Evolutionary conservation across 208 protist species (phyloP).

Genomic region (Wallacemonas sp.): DNA sequence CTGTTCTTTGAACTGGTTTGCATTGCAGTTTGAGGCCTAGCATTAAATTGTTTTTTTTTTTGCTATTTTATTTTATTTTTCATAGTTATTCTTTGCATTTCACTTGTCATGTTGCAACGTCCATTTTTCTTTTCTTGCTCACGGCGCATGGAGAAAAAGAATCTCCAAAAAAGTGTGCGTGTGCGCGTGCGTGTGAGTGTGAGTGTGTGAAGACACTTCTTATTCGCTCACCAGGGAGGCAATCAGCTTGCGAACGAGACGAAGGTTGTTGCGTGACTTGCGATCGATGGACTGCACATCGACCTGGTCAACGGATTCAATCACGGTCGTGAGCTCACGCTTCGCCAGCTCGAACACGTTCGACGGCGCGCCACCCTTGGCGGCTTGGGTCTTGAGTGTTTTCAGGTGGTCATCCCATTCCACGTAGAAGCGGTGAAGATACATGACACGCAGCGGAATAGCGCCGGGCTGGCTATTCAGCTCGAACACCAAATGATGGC

Average conservation of each 20-base stretch:
- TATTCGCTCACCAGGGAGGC: conserved; percentile 39
- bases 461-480: conserved; percentile 43
- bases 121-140: too few relatives aligned
- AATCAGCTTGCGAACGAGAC: conserved; percentile 71
- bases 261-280: conserved; percentile 69
- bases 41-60: conserved; percentile 4
- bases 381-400: conserved; percentile 53
- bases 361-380: conserved; percentile 34
- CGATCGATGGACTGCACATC: conserved; percentile 62
- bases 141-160: too few relatives aligned
- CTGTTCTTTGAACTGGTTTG: too few relatives aligned
- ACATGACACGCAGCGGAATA: conserved; percentile 70
- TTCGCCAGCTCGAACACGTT: conserved; percentile 55
- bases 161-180: too few relatives aligned
- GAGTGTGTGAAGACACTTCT: neutral
- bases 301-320: conserved; percentile 43
- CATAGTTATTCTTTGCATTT: conserved; percentile 22
- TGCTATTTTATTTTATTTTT: conserved; percentile 1
- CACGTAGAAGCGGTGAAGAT: conserved; percentile 79
- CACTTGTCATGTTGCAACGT: too few relatives aligned
- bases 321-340: conserved; percentile 59
- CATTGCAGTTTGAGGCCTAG: too few relatives aligned
- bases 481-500: conserved; percentile 82
- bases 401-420: conserved; percentile 88
- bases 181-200: neutral